Base-by-base conservation (phyloP, 495 filamentous ascomycete genomes). In the Niebla homalea region DNA sequence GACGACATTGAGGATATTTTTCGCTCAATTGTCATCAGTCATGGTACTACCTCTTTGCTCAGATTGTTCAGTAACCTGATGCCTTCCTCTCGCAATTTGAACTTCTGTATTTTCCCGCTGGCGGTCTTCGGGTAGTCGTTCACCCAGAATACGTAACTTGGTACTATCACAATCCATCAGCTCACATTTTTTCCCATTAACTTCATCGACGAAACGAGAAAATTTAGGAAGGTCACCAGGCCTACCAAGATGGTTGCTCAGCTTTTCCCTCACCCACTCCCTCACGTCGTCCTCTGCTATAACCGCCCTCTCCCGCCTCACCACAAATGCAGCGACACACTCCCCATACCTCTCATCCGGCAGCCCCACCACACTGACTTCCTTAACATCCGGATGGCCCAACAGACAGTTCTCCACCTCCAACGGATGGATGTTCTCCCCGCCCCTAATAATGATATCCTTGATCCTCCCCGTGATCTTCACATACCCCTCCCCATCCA, bases 21-120 rank as follows among this genome's bases (percentile, higher is more conserved):
- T 37, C 10, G 16, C 39, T 22, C 39, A 16, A 12, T 16, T 18
- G 12, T 41, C 38, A 18, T 18, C 5, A 41, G n/a, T 41, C 14
- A 41, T 18, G n/a, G n/a, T n/a, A n/a, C n/a, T n/a, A n/a, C n/a
- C n/a, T n/a, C n/a, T n/a, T n/a, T n/a, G n/a, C n/a, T 26, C 45
- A 48, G 2, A 2, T 70, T 63, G 7, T 64, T 61, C 29, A 79
- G 43, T 29, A 73, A 55, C 51, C 70, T 55, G 21, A 78, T 54
- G 0, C 81, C 84, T 57, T 70, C 63, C 36, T 88, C 82, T 62
- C 75, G 77, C 58, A 98, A 67, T 64, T 85, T 93, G 66, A 85
- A 96, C 65, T 95, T 96, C 70, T 95, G 87, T 38, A 98, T 92
- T 74, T 98, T 98, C 26, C 92, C 92, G 62, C 87, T 94, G 18